Evolutionary conservation across 2,329 filamentous ascomycete species (phyloP).

Genomic region (Aspergillus ruber): DNA sequence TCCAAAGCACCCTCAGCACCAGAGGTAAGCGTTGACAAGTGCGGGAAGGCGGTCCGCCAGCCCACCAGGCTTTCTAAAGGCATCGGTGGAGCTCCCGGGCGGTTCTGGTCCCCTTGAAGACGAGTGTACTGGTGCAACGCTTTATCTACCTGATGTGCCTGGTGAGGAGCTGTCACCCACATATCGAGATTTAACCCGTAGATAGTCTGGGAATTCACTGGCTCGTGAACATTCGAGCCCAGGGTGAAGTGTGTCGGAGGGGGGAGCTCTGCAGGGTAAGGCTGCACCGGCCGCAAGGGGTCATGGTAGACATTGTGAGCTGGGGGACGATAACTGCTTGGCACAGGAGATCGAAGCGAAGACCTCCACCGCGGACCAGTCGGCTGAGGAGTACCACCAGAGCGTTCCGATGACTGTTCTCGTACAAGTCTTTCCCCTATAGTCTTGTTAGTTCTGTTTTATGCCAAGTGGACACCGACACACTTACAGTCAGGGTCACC

Average conservation of each 20-base stretch:
- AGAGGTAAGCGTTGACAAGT: constrained; percentile 30
- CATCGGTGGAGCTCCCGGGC: constrained; percentile 27
- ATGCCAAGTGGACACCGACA: not conserved
- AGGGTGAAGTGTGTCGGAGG: constrained; percentile 26
- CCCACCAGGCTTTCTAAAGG: constrained; percentile 33
- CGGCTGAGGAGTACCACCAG: constrained; percentile 27
- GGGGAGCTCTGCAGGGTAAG: constrained; percentile 29
- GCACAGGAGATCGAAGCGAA: constrained; percentile 26
- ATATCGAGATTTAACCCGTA: constrained; percentile 40
- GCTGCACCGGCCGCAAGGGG: constrained; percentile 23
- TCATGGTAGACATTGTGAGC: constrained; percentile 25
- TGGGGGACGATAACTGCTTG: constrained; percentile 24
- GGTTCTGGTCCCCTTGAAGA: constrained; percentile 34
- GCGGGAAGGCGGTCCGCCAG: constrained; percentile 39
- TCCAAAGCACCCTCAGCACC: constrained; percentile 26
- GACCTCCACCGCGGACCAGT: constrained; percentile 26
- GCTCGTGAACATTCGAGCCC: constrained; percentile 18
- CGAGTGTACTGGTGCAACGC: constrained; percentile 41
- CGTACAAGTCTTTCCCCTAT: constrained; percentile 35
- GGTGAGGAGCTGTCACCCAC: constrained; percentile 37
- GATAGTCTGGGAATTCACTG: constrained; percentile 15
- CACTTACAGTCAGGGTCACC: constrained; percentile 48
- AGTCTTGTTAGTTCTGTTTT: not conserved
- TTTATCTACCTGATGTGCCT: constrained; percentile 31
- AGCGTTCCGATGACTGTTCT: constrained; percentile 27